A percentile compares a stretch with the other conserved stretches of the same genome.
These are phyloP conservation scores for Fraxinus baroniana DNA, from an alignment of 305 asterid species.

Conservation along the genomic window DNA sequence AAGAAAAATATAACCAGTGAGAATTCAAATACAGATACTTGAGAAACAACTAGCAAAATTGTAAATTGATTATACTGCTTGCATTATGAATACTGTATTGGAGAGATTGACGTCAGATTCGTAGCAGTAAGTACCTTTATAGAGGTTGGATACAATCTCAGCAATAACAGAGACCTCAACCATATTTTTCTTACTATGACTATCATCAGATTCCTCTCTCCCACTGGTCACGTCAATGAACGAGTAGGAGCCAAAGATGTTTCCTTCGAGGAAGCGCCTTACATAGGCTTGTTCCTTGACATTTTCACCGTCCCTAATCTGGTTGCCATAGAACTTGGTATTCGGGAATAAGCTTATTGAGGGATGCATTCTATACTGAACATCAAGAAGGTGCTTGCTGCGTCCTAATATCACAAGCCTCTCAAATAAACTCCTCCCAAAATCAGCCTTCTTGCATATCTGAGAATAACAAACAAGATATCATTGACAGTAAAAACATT, in stretches of 20 bases:
- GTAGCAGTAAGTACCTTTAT: constrained; percentile 33
- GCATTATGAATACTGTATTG: no score
- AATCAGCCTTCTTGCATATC: constrained; percentile 52
- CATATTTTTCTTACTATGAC: constrained; percentile 47
- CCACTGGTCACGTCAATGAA: constrained; percentile 58
- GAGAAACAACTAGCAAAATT: neutral
- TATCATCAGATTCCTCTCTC: constrained; percentile 44
- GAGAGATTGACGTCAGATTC: no score
- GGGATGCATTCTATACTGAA: constrained; percentile 91
- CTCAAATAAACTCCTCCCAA: constrained; percentile 77
- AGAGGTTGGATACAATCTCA: constrained; percentile 53
- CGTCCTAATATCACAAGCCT: constrained; percentile 63
- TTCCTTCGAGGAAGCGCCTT: constrained; percentile 38
- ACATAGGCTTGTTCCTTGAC: constrained; percentile 37
- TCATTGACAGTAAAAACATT: neutral
- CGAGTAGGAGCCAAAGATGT: constrained; percentile 52
- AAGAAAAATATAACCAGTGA: neutral
- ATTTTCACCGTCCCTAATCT: constrained; percentile 50
- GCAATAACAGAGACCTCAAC: constrained; percentile 55
- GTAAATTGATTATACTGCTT: no score
- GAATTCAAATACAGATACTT: neutral
- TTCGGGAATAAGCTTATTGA: constrained; percentile 71
- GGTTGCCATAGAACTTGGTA: constrained; percentile 46
- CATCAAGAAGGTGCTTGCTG: constrained; percentile 52
- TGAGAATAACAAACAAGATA: constrained; percentile 22